Evolutionary conservation across 2,329 filamentous ascomycete genomes (phyloP).

Genomic region (Zalaria obscura): DNA sequence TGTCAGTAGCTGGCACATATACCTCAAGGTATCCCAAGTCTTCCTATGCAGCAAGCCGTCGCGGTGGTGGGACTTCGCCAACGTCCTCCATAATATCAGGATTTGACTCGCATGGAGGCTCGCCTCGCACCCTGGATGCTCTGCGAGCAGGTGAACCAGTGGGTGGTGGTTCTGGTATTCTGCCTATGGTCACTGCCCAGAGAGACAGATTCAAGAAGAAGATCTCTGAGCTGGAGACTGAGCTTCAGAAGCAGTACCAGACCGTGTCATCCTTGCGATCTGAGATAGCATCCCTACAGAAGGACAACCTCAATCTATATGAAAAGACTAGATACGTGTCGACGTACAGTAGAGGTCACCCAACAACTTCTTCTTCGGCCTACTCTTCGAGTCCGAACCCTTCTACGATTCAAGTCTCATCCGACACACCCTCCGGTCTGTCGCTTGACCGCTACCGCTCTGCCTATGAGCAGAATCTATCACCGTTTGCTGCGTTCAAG

Average conservation of each 20-base stretch:
- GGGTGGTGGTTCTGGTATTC: conserved; percentile 69
- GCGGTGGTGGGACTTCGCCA: conserved; percentile 64
- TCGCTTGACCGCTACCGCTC: conserved; percentile 75
- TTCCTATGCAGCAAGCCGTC: conserved; percentile 38
- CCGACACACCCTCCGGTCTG: conserved; percentile 46
- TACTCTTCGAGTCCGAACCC: conserved; percentile 53
- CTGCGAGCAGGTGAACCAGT: conserved; percentile 52
- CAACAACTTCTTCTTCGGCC: conserved; percentile 48
- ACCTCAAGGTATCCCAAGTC: conserved; percentile 64
- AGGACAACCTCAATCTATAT: conserved; percentile 90
- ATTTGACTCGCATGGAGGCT: conserved; percentile 50
- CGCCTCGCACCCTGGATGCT: conserved; percentile 37
- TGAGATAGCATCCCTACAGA: conserved; percentile 83
- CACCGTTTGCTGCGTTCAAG: conserved; percentile 87
- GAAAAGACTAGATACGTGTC: conserved; percentile 96
- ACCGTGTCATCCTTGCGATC: conserved; percentile 75
- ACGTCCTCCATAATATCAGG: conserved; percentile 97
- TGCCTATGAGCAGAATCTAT: conserved; percentile 89
- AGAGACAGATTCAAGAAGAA: conserved; percentile 97
- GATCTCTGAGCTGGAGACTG: conserved; percentile 78
- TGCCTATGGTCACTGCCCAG: conserved; percentile 97
- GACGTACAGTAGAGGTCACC: conserved; percentile 57
- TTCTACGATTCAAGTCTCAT: conserved; percentile 49
- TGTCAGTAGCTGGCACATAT: conserved; percentile 87
- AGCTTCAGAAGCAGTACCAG: conserved; percentile 71